Conservation (phyloP, 768 basidiomycete genomes). For the Boletus vinaceobasis region DNA sequence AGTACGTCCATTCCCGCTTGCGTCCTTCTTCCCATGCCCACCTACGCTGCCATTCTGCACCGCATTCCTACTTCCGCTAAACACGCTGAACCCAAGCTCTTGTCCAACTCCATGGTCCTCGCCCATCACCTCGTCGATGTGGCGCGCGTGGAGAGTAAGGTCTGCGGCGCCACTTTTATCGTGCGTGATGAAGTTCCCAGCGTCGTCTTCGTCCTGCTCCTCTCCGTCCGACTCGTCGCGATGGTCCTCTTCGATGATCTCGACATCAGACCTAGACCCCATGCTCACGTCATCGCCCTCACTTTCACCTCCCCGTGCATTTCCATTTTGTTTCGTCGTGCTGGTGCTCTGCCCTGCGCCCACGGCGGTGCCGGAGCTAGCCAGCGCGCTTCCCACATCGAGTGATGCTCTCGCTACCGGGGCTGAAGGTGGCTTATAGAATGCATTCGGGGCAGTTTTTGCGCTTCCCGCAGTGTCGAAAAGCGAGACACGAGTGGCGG, state of each 20-base stretch:
- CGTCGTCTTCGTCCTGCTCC: constrained; percentile 10
- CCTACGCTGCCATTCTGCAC: neutral
- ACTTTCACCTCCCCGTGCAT: neutral
- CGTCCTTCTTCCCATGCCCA: neutral
- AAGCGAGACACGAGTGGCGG: constrained; percentile 19
- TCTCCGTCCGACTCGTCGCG: neutral
- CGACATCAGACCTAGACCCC: constrained; percentile 17
- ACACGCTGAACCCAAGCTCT: constrained; percentile 22
- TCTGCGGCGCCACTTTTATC: constrained; percentile 18
- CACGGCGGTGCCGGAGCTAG: neutral
- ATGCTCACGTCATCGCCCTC: constrained; percentile 22
- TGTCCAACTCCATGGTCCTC: constrained; percentile 1
- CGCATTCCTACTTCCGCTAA: constrained; percentile 5
- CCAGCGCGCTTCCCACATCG: constrained; percentile 1
- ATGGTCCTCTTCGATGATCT: constrained; percentile 7
- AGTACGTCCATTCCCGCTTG: neutral
- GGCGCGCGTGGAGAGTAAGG: constrained; percentile 12
- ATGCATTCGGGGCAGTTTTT: constrained; percentile 57
- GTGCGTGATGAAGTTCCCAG: constrained; percentile 17
- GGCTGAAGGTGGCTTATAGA: constrained; percentile 52
- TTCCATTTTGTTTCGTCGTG: constrained; percentile 4
- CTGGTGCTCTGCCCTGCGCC: neutral
- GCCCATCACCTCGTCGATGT: constrained; percentile 9
- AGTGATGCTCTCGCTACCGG: neutral
- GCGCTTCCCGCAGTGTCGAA: constrained; percentile 50